A percentile compares a stretch with the other conserved stretches of the same genome.
These are phyloP conservation scores for Gonapodya sp. DNA, from an alignment of 192 early-diverging fungal species.

Conservation along the genomic window DNA sequence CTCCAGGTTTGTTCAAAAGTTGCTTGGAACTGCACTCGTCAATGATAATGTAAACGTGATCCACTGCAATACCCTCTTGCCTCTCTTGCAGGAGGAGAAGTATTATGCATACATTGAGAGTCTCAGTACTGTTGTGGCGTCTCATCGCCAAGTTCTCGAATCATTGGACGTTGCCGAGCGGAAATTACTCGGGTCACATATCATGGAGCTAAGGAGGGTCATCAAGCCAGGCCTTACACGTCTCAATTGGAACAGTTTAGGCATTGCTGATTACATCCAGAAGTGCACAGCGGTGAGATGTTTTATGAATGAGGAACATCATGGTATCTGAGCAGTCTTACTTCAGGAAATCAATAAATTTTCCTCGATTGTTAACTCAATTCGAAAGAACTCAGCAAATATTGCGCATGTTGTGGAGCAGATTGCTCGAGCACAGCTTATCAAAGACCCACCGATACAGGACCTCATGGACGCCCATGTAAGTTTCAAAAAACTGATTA, in stretches of 20 bases:
- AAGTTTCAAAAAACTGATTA: background rate
- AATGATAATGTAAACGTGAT: constrained; percentile 1
- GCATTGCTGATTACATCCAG: constrained; percentile 50
- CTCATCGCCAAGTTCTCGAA: constrained; percentile 36
- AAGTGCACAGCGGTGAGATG: constrained; percentile 33
- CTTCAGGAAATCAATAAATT: constrained; percentile 51
- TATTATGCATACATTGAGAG: constrained; percentile 47
- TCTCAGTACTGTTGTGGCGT: constrained; percentile 39
- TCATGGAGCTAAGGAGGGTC: constrained; percentile 44
- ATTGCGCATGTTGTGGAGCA: constrained; percentile 40
- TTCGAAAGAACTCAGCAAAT: constrained; percentile 49
- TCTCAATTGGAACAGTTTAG: constrained; percentile 54
- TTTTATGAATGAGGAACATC: constrained; percentile 8
- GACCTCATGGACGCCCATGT: constrained; percentile 49
- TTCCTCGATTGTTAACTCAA: constrained; percentile 49
- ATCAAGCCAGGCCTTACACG: constrained; percentile 54
- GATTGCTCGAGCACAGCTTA: constrained; percentile 32
- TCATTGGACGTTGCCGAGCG: constrained; percentile 40
- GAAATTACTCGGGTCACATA: constrained; percentile 38
- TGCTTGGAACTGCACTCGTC: background rate
- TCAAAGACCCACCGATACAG: constrained; percentile 34
- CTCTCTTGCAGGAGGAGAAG: constrained; percentile 39
- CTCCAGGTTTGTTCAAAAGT: constrained; percentile 29
- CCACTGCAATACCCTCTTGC: background rate
- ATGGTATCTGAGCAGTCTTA: background rate